A percentile compares a stretch with the other conserved stretches of the same genome.
Evolutionary conservation across 352 stramenopile species (phyloP).

Genomic region (Phytopythium montanum): DNA sequence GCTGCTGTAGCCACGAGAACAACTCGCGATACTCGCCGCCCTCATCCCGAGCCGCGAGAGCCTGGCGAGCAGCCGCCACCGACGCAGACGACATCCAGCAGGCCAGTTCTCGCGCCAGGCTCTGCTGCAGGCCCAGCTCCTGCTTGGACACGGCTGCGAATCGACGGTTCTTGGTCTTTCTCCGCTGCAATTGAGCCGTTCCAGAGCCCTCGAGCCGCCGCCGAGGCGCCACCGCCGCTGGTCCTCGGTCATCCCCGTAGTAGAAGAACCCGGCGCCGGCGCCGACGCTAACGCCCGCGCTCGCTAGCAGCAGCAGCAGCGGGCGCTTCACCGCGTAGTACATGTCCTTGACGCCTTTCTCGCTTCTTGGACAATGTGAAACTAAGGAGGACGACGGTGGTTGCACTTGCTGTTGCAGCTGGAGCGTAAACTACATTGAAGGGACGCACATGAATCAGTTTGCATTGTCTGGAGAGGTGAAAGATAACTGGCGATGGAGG

Average conservation of each 20-base stretch:
- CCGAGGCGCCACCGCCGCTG: background rate
- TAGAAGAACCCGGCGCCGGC: constrained; percentile 49
- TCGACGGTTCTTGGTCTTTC: constrained; percentile 16
- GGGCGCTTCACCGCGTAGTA: constrained; percentile 55
- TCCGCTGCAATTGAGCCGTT: background rate
- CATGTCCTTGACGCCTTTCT: constrained; percentile 10
- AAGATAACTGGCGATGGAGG: background rate
- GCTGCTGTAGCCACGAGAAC: constrained; percentile 41
- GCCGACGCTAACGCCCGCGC: constrained; percentile 47
- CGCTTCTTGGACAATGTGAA: background rate
- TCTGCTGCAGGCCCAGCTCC: constrained; percentile 68
- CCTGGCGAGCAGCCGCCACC: constrained; percentile 50
- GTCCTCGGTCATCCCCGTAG: constrained; percentile 36
- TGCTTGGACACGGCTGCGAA: constrained; percentile 41
- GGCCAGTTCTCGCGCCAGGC: constrained; percentile 56
- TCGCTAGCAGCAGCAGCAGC: constrained; percentile 48
- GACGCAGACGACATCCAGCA: constrained; percentile 63
- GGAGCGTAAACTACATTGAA: constrained; percentile 7
- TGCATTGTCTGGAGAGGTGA: background rate
- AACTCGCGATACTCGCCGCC: constrained; percentile 36
- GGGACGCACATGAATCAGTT: background rate
- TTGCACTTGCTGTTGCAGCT: background rate
- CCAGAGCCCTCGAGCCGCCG: constrained; percentile 1
- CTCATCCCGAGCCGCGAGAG: constrained; percentile 30
- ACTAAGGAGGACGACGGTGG: background rate